phyloP scores from a whole-genome alignment of 2,329 filamentous ascomycete genomes.

The Tolypocladium inflatum region DNA sequence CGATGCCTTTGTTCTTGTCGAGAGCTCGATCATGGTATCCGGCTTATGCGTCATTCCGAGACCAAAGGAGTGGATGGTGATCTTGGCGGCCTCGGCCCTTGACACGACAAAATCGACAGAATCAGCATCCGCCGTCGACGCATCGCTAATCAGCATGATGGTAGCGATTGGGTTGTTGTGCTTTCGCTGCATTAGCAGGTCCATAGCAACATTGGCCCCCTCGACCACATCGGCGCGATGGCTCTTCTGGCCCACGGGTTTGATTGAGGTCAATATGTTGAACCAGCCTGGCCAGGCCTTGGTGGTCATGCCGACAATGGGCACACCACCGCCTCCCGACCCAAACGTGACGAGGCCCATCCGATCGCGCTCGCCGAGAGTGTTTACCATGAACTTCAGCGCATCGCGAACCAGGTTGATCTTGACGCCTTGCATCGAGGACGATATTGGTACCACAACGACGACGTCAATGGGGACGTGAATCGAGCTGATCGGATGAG shows the following conservation, averaged over 20 bases:
- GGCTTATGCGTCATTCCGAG: constrained; percentile 96
- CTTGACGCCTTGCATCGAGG: constrained; percentile 98
- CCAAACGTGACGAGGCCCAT: constrained; percentile 98
- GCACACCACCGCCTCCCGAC: constrained; percentile 84
- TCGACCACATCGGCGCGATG: constrained; percentile 94
- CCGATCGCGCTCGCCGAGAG: constrained; percentile 82
- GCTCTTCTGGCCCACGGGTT: constrained; percentile 93
- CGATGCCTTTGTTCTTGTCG: constrained; percentile 87
- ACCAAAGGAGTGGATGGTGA: constrained; percentile 93
- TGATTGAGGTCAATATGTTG: constrained; percentile 76
- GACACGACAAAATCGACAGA: constrained; percentile 98
- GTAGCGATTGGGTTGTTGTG: constrained; percentile 91
- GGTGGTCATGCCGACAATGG: constrained; percentile 95
- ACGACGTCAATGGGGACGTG: constrained; percentile 94
- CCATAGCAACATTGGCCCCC: constrained; percentile 96
- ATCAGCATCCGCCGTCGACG: constrained; percentile 85
- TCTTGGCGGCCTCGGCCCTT: constrained; percentile 91
- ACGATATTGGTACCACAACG: constrained; percentile 92
- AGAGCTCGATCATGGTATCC: constrained; percentile 97
- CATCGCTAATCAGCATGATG: constrained; percentile 95
- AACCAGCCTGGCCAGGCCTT: constrained; percentile 91
- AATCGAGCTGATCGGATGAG: constrained; percentile 38
- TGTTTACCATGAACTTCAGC: constrained; percentile 82
- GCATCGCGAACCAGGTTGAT: constrained; percentile 90
- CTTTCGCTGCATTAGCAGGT: constrained; percentile 94